phyloP scores from a whole-genome alignment of 768 basidiomycete species.

The Leucocoprinus birnbaumii region DNA sequence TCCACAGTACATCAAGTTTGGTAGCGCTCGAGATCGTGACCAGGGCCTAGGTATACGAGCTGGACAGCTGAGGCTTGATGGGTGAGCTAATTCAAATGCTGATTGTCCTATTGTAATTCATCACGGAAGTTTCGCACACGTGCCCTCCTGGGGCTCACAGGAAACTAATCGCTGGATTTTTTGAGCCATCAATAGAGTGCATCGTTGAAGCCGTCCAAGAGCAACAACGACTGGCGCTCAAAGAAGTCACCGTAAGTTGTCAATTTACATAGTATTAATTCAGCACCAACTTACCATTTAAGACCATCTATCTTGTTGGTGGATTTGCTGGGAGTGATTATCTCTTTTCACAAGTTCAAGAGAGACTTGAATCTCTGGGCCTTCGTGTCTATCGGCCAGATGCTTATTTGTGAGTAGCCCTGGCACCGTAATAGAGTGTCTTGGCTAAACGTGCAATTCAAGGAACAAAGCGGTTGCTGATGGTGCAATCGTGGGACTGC shows the following conservation, averaged over 20 bases:
- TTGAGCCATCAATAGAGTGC: slow-evolving; percentile 19
- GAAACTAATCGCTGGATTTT: slow-evolving; percentile 19
- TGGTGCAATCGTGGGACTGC: slow-evolving; percentile 26
- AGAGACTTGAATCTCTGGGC: slow-evolving; percentile 9
- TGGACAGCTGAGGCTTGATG: slow-evolving; percentile 19
- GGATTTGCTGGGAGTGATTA: slow-evolving; percentile 23
- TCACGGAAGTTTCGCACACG: too few relatives aligned
- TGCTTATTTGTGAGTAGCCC: slow-evolving; percentile 14
- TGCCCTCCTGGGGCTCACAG: too few relatives aligned
- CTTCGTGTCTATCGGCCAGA: slow-evolving; percentile 15
- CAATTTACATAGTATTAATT: too few relatives aligned
- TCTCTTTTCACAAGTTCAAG: slow-evolving; percentile 16
- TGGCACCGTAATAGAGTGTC: too few relatives aligned
- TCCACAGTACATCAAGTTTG: slow-evolving; percentile 21
- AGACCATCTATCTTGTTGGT: slow-evolving; percentile 23
- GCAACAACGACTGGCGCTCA: slow-evolving; percentile 11
- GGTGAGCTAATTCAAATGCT: too few relatives aligned
- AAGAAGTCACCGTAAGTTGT: slow-evolving; percentile 15
- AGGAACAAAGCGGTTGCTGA: slow-evolving; percentile 31
- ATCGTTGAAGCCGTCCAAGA: slow-evolving; percentile 16
- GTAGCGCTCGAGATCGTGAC: slow-evolving; percentile 18
- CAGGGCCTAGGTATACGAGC: slow-evolving; percentile 15
- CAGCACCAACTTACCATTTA: neutral
- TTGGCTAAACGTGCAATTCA: neutral
- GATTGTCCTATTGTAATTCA: too few relatives aligned